Percentiles rank a stretch among this genome's conserved stretches.
Conservation (phyloP, 345 rosid species). For the Aethionema arabicum region DNA sequence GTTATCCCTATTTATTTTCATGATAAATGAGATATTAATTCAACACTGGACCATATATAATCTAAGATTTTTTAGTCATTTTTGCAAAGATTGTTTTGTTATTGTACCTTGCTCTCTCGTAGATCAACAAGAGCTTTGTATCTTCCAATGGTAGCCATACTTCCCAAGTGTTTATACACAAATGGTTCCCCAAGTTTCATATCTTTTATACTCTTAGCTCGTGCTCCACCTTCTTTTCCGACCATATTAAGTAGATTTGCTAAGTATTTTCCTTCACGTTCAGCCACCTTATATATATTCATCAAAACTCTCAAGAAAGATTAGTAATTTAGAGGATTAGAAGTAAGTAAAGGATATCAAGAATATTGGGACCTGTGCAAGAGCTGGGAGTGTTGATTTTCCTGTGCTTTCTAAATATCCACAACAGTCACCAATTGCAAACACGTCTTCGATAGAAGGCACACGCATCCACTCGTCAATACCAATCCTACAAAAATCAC, state of each 20-base stretch:
- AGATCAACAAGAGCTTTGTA: conserved; percentile 96
- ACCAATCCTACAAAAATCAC: conserved; percentile 62
- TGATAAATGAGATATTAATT: no score
- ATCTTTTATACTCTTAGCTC: conserved; percentile 51
- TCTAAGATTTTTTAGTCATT: no score
- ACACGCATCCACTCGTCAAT: conserved; percentile 91
- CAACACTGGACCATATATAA: no score
- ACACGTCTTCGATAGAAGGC: conserved; percentile 73
- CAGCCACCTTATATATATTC: conserved; percentile 88
- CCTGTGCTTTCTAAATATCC: conserved; percentile 93
- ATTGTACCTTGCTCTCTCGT: conserved; percentile 92
- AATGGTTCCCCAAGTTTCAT: conserved; percentile 65
- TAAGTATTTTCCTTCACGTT: conserved; percentile 93
- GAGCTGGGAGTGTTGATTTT: conserved; percentile 87
- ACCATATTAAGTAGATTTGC: conserved; percentile 59
- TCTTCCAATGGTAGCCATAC: conserved; percentile 96
- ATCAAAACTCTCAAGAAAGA: background rate
- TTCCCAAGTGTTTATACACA: conserved; percentile 89
- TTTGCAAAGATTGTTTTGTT: background rate
- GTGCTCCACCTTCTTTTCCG: conserved; percentile 76
- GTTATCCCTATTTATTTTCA: no score
- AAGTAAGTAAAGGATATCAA: background rate
- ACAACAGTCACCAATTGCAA: conserved; percentile 94
- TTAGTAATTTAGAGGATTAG: background rate
- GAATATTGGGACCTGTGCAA: conserved; percentile 70